Percentiles rank a stretch among this genome's conserved stretches.
Evolutionary conservation across 1,139 yeast genomes (phyloP).

Genomic region (Sugiyamaella sp.): DNA sequence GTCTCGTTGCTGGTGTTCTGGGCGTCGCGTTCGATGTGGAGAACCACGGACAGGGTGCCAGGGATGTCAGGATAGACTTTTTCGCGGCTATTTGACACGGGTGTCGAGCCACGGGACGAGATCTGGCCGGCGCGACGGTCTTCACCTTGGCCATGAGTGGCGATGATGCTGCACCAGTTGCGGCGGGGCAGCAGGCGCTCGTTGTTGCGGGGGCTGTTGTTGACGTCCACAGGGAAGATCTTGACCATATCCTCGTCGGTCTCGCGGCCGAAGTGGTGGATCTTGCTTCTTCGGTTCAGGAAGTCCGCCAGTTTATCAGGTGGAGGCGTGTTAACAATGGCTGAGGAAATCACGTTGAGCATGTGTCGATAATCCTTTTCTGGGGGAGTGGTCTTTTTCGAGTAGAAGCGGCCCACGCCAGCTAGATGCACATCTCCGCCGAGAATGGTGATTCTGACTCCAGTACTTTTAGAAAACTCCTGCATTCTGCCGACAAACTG

Average conservation of each 20-base stretch:
- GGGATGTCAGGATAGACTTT: conserved; percentile 44
- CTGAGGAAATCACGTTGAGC: conserved; percentile 83
- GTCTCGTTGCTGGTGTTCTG: conserved; percentile 57
- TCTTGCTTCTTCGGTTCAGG: conserved; percentile 62
- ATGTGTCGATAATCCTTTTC: conserved; percentile 75
- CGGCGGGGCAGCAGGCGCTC: conserved; percentile 71
- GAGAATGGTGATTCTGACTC: conserved; percentile 77
- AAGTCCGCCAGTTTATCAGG: conserved; percentile 81
- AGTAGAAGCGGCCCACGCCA: conserved; percentile 75
- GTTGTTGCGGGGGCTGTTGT: conserved; percentile 58
- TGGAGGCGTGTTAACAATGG: conserved; percentile 91
- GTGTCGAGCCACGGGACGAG: conserved; percentile 35
- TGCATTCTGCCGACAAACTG: conserved; percentile 57
- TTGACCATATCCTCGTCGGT: conserved; percentile 84
- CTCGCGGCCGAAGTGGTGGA: conserved; percentile 63
- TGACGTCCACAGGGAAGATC: conserved; percentile 63
- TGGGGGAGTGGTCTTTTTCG: conserved; percentile 56
- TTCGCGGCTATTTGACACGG: conserved; percentile 49
- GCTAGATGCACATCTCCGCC: conserved; percentile 95
- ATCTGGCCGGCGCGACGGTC: conserved; percentile 29
- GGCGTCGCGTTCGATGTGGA: conserved; percentile 71
- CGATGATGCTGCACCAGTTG: conserved; percentile 59
- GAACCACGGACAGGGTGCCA: conserved; percentile 65
- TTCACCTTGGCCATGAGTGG: conserved; percentile 27
- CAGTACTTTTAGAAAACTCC: conserved; percentile 62